Base-by-base conservation (phyloP, 2,329 filamentous ascomycete species). In the Penicillium sp. region DNA sequence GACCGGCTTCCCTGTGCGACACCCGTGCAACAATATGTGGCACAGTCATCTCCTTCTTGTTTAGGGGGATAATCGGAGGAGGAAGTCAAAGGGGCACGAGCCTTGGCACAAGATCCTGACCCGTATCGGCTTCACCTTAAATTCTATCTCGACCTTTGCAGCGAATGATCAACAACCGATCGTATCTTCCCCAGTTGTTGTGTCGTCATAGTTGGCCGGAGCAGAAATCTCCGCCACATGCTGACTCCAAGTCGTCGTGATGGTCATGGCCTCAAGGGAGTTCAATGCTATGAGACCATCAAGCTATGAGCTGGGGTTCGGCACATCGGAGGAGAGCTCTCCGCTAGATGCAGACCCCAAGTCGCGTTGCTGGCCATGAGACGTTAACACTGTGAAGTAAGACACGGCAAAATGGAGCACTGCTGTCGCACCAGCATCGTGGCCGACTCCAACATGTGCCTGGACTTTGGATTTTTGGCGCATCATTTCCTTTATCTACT, bases 321-420 rank as follows among this genome's bases (percentile, higher is more conserved):
- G 33, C n/a, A 35, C 8, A 33, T 33, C 48, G 48, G 48, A 51
- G 48, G 48, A 51, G 30, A 51, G 28, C n/a, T 35, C 30, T 35
- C 48, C 48, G 48, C 6, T 14, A 33, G n/a, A 51, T 35, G 14
- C 28, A 22, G 28, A 25, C 11, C 22, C 28, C 13, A 8, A 51
- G 26, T 19, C 48, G n/a, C 30, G 16, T 28, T 14, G 22, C 26
- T 46, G 25, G 43, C 25, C 14, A 14, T 16, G 45, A 28, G 22
- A 16, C 2, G 6, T 30, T 26, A 14, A 48, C n/a, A 6, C 7
- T 11, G 11, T 4, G 14, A 48, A 28, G 14, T 10, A 1, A 16
- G 16, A 48, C n/a, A 35, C 48, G 10, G 11, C 2, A 28, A n/a
- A 38, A 59, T 65, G 65, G 67, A 69, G 67, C 48, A 68, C 66